Base-by-base conservation (phyloP, 1,284 basidiomycete genomes). In the Kwoniella shivajii region DNA sequence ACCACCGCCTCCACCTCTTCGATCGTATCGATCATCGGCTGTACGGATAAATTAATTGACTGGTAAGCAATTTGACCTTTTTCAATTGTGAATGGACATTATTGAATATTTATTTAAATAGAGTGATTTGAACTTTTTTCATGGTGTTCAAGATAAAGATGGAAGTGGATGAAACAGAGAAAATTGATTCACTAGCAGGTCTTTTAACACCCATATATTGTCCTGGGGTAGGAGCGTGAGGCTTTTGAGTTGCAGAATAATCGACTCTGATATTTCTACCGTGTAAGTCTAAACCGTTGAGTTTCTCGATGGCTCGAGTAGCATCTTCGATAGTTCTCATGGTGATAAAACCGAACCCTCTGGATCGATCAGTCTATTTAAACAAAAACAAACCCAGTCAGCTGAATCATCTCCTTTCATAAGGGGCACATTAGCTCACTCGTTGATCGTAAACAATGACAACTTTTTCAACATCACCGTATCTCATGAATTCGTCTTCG, bases 361-460 rank as follows among this genome's bases (percentile, higher is more conserved):
- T 89, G 53, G 94, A 98, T 57, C 96, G 88, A 73, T 93, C 92
- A 45, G 92, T 91, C 90, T 94, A 77, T 48, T 60, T 22, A 26
- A 2, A 39, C 50, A 9, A 39, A 30, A 13, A 1, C 41, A 18
- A 53, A 43, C n/a, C 42, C 10, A 20, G 14, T 51, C 22, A 52
- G 43, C 39, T 27, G 30, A n/a, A 4, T 24, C 3, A 16, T 22
- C 3, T 36, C 10, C 13, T 1, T 13, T 11, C 27, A 26, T 26
- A 24, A 6, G 13, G 13, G 24, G n/a, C 18, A 45, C 30, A n/a
- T 31, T 11, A 43, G 74, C 91, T 73, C 73, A 96, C 93, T 72
- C 94, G 83, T 77, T 97, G 93, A 79, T 99, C 95, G 75, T 98
- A 98, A n/a, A 99, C 96, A 66, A 99, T 93, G 50, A 89, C 90